phyloP scores from a whole-genome alignment of 352 stramenopile genomes.

The Phytopythium kandeliae region DNA sequence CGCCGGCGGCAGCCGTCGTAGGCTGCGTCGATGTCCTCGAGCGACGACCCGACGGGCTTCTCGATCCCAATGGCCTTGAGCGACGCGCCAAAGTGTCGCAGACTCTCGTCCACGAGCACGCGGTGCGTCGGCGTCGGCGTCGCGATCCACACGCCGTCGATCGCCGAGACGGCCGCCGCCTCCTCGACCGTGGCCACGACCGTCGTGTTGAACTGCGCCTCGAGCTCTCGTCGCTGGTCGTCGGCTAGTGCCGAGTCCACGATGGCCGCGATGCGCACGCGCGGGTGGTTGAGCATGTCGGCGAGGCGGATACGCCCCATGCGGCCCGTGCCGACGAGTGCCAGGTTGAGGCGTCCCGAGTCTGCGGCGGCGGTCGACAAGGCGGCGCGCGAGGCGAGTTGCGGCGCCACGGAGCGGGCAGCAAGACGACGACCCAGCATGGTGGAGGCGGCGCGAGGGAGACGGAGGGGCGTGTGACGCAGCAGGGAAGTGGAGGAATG shows the following conservation, averaged over 20 bases:
- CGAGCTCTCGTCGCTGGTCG: constrained; percentile 16
- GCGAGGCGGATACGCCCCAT: constrained; percentile 72
- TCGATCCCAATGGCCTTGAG: constrained; percentile 63
- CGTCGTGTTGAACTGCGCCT: constrained; percentile 35
- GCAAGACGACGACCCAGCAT: constrained; percentile 8
- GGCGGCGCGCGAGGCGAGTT: constrained; percentile 1
- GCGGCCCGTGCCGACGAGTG: constrained; percentile 63
- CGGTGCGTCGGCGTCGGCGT: constrained; percentile 72
- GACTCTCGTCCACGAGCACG: constrained; percentile 33
- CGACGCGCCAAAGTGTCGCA: constrained; percentile 8
- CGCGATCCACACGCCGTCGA: constrained; percentile 70
- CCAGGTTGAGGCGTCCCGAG: constrained; percentile 35
- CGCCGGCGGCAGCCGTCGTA: constrained; percentile 45
- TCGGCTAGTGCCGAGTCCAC: constrained; percentile 33
- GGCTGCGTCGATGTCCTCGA: constrained; percentile 54
- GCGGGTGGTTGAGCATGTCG: constrained; percentile 45
- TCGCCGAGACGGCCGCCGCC: constrained; percentile 14
- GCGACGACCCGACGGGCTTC: constrained; percentile 55
- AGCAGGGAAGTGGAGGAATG: background rate
- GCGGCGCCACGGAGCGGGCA: background rate
- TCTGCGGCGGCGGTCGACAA: background rate
- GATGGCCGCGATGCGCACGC: constrained; percentile 53
- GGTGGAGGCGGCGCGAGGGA: background rate
- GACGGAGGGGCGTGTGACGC: background rate
- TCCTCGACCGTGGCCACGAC: constrained; percentile 33